Evolutionary conservation across 176 grass and related monocot species (phyloP).

Genomic region (Saccharum spontaneum): DNA sequence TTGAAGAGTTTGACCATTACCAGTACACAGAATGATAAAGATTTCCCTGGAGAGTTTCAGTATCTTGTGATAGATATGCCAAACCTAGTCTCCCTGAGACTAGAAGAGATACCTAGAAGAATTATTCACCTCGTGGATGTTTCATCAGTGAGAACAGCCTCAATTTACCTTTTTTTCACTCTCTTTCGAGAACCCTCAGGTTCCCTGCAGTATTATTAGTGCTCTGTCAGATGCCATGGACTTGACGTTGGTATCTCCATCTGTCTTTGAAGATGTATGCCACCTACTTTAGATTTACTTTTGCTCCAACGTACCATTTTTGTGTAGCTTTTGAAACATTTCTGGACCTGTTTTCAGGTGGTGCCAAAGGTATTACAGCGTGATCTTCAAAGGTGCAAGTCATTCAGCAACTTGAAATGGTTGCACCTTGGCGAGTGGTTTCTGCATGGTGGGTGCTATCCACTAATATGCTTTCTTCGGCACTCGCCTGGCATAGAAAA

Average conservation of each 20-base stretch:
- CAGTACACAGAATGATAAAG: not conserved
- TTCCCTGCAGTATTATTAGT: constrained; percentile 27
- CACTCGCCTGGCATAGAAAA: constrained; percentile 20
- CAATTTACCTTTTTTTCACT: not conserved
- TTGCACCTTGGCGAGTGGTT: constrained; percentile 12
- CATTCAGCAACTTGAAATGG: constrained; percentile 3
- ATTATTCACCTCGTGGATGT: not conserved
- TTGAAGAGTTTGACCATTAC: constrained; percentile 9
- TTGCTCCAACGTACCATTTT: not conserved
- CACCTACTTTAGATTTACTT: not conserved
- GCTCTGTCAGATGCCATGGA: constrained; percentile 13
- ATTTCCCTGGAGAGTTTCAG: not conserved
- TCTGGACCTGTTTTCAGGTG: not conserved
- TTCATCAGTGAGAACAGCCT: not conserved
- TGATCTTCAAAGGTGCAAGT: constrained; percentile 17
- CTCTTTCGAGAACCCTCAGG: not conserved
- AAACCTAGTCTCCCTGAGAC: constrained; percentile 7
- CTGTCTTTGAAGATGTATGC: constrained; percentile 17
- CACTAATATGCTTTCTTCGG: constrained; percentile 17
- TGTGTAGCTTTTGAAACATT: not conserved
- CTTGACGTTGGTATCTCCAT: constrained; percentile 8
- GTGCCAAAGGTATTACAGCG: constrained; percentile 12
- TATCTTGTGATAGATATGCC: constrained; percentile 33
- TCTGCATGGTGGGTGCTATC: constrained; percentile 15
- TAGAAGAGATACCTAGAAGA: constrained; percentile 17